Conservation (phyloP, 805 yeast species). For the Cyberlindnera veronae region DNA sequence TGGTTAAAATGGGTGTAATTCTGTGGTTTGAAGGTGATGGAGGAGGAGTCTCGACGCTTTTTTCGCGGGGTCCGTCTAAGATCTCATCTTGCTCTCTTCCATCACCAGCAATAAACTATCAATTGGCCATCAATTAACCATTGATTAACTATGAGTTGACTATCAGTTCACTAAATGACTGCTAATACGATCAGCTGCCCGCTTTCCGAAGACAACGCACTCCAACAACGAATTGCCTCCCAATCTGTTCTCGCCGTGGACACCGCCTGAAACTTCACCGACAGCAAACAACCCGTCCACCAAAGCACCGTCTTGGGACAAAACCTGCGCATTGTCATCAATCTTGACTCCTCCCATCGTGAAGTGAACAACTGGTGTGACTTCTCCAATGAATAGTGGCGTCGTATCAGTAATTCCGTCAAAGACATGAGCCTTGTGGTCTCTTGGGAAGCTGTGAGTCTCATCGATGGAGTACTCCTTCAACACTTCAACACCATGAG, state of each 20-base stretch:
- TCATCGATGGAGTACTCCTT: slow-evolving; percentile 18
- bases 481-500: slow-evolving; percentile 23
- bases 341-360: slow-evolving; percentile 67
- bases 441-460: slow-evolving; percentile 36
- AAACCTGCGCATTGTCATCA: slow-evolving; percentile 43
- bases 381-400: slow-evolving; percentile 43
- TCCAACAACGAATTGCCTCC: slow-evolving; percentile 28
- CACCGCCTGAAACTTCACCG: slow-evolving; percentile 69
- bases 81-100: too few species aligned
- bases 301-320: slow-evolving; percentile 30
- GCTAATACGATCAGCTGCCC: slow-evolving; percentile 36
- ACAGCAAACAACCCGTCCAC: slow-evolving; percentile 52
- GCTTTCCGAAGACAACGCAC: slow-evolving; percentile 47
- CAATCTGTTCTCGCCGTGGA: slow-evolving; percentile 60
- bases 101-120: too few species aligned
- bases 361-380: slow-evolving; percentile 63
- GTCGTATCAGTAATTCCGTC: slow-evolving; percentile 27
- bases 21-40: too few species aligned
- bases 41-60: too few species aligned
- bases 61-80: too few species aligned
- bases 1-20: too few species aligned
- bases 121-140: too few species aligned
- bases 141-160: too few species aligned
- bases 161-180: too few species aligned
- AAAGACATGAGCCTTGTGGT: slow-evolving; percentile 32